phyloP scores from a whole-genome alignment of 179 eudicot species.

The Beta macrorhiza region DNA sequence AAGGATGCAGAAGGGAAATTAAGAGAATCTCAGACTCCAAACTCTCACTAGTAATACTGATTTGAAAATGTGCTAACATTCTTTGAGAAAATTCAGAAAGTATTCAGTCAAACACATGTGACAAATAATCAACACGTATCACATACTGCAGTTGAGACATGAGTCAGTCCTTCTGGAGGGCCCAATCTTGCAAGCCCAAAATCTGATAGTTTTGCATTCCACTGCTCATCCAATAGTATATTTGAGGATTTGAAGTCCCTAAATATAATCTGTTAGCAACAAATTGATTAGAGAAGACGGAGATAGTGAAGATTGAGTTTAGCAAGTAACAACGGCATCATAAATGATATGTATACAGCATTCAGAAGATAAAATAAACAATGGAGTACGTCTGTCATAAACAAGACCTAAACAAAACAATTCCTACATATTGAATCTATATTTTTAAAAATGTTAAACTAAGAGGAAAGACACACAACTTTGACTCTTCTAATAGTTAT shows the following conservation, averaged over 20 bases:
- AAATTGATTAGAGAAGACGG: slow-evolving; percentile 2
- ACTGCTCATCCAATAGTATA: slow-evolving; percentile 84
- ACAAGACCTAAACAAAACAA: not conserved
- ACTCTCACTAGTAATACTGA: not conserved
- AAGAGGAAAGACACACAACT: not conserved
- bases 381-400: not conserved
- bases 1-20: not conserved
- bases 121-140: not conserved
- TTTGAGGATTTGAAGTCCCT: slow-evolving; percentile 95
- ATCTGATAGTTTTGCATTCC: slow-evolving; percentile 95
- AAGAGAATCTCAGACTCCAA: not conserved
- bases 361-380: not conserved
- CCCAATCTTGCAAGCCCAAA: slow-evolving; percentile 98
- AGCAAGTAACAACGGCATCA: not conserved
- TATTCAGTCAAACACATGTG: not conserved
- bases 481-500: not conserved
- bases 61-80: not conserved
- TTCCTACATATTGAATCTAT: not conserved
- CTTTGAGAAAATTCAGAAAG: not conserved
- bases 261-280: slow-evolving; percentile 62
- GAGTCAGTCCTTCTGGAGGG: slow-evolving; percentile 83
- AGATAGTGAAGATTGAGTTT: not conserved
- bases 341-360: not conserved
- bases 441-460: not conserved
- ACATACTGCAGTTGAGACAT: slow-evolving; percentile 97